These are phyloP conservation scores for Hygrophila difformis DNA, from an alignment of 257 asterid genomes.

Conservation along the genomic window DNA sequence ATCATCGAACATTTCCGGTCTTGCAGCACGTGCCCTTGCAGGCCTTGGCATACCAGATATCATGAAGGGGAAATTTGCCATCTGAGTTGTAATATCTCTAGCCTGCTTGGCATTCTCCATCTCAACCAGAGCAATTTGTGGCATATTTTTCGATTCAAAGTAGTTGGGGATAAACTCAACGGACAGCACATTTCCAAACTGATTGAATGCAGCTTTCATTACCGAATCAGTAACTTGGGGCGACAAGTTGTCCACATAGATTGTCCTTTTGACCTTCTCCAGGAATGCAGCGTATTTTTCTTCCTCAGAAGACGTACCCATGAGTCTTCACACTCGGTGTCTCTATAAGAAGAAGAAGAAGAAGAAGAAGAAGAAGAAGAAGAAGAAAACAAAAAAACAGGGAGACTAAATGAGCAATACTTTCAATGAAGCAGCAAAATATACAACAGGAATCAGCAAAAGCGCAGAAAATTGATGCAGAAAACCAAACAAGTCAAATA, in stretches of 20 bases:
- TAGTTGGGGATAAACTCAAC: slow-evolving; percentile 51
- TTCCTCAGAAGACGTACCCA: slow-evolving; percentile 31
- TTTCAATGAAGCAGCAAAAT: too few relatives aligned
- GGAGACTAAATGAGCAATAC: too few relatives aligned
- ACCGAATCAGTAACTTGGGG: slow-evolving; percentile 50
- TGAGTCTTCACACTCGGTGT: too few relatives aligned
- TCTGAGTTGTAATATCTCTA: slow-evolving; percentile 21
- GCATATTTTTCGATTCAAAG: slow-evolving; percentile 29
- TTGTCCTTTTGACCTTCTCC: slow-evolving; percentile 54
- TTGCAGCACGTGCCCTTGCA: slow-evolving; percentile 48
- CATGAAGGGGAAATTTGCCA: slow-evolving; percentile 50
- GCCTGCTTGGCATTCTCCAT: slow-evolving; percentile 55
- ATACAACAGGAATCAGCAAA: too few relatives aligned
- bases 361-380: too few relatives aligned
- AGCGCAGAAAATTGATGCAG: too few relatives aligned
- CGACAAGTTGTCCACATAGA: slow-evolving; percentile 54
- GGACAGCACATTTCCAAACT: slow-evolving; percentile 56
- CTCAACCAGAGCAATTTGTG: slow-evolving; percentile 69
- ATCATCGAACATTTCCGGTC: slow-evolving; percentile 54
- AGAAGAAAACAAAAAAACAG: too few relatives aligned
- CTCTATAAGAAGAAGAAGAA: too few relatives aligned
- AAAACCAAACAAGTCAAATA: too few relatives aligned
- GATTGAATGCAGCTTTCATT: slow-evolving; percentile 57
- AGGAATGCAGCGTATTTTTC: slow-evolving; percentile 48
- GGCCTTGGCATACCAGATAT: slow-evolving; percentile 91